phyloP scores from a whole-genome alignment of 2,329 filamentous ascomycete species.

The Diaporthe sp. region DNA sequence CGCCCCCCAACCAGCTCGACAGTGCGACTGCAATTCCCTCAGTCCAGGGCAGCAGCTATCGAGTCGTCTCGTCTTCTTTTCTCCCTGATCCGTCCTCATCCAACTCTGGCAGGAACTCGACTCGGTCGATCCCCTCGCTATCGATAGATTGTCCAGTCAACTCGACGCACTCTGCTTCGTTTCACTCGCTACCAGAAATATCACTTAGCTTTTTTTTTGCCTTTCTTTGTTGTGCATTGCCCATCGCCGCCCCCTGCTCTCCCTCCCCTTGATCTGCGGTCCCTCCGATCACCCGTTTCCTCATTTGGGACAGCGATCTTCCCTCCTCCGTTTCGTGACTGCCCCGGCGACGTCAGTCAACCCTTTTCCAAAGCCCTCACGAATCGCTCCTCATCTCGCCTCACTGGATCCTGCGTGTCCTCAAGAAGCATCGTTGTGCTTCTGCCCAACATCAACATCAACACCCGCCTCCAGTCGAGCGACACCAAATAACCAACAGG shows the following conservation, averaged over 20 bases:
- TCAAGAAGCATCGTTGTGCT: neutral
- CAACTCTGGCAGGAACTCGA: neutral
- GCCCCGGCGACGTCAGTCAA: constrained; percentile 34
- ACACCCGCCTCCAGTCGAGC: neutral
- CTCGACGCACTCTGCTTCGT: constrained; percentile 12
- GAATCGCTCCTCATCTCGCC: neutral
- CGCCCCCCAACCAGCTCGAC: neutral
- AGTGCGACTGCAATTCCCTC: constrained; percentile 7
- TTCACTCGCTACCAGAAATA: constrained; percentile 31
- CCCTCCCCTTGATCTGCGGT: constrained; percentile 32
- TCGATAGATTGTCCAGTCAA: neutral
- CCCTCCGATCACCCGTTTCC: constrained; percentile 30
- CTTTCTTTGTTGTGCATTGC: neutral
- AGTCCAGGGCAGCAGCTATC: neutral
- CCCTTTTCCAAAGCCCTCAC: neutral
- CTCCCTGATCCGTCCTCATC: constrained; percentile 7
- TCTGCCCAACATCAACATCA: neutral
- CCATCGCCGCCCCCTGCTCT: neutral
- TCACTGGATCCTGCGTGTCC: neutral
- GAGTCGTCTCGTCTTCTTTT: neutral
- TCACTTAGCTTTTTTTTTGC: neutral
- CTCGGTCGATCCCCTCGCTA: neutral
- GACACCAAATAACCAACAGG: neutral
- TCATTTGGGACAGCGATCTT: constrained; percentile 27
- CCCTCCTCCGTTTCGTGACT: constrained; percentile 27